These are phyloP conservation scores for Lupinus albus DNA, from an alignment of 306 rosid genomes.

Conservation along the genomic window DNA sequence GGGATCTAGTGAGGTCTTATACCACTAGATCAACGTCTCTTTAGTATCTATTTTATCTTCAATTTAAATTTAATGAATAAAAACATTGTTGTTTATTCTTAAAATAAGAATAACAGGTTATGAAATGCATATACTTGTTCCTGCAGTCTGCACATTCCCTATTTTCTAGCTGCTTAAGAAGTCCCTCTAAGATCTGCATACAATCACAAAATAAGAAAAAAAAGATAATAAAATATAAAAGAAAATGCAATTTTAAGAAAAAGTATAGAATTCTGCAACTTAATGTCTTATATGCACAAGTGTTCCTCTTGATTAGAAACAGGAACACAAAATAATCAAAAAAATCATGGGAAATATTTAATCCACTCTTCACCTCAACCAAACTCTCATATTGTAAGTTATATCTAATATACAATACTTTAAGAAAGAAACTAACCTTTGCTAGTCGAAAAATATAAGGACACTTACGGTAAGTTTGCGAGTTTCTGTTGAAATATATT, in stretches of 20 bases:
- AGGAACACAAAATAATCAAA: background rate
- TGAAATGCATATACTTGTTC: slow-evolving; percentile 58
- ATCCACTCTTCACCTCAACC: background rate
- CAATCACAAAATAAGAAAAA: slow-evolving; percentile 24
- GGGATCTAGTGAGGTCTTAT: no score
- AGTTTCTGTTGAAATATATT: no score
- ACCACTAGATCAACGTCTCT: no score
- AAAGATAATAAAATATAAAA: background rate
- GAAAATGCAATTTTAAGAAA: slow-evolving; percentile 19
- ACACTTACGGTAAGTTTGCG: no score
- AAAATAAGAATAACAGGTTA: background rate
- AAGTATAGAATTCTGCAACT: slow-evolving; percentile 3
- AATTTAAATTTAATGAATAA: no score
- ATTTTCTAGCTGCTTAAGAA: slow-evolving; percentile 68
- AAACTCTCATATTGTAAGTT: background rate
- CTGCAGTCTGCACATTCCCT: slow-evolving; percentile 76
- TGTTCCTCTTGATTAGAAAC: background rate
- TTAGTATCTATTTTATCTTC: no score
- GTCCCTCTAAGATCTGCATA: slow-evolving; percentile 66
- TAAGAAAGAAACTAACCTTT: background rate
- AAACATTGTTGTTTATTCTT: background rate
- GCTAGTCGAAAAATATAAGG: background rate
- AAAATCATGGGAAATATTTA: background rate
- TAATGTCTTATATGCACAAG: background rate
- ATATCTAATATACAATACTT: background rate